Conservation (phyloP, 2,329 filamentous ascomycete species). For the Neonectria faginata region DNA sequence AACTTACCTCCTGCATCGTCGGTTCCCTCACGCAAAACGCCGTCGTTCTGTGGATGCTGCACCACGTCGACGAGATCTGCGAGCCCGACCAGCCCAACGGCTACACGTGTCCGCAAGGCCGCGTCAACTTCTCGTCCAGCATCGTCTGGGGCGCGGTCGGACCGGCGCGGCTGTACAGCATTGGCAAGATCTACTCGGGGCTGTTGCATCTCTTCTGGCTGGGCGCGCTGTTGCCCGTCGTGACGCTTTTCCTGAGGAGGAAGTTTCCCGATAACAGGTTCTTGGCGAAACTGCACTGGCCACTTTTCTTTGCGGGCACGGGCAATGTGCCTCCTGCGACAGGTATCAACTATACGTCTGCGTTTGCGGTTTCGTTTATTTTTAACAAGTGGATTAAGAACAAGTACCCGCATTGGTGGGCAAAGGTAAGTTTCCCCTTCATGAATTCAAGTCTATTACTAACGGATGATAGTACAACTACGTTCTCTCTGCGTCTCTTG, state of each 20-base stretch:
- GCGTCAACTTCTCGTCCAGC: slow-evolving; percentile 59
- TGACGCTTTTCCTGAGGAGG: slow-evolving; percentile 17
- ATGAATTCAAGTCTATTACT: neutral
- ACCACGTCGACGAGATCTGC: slow-evolving; percentile 28
- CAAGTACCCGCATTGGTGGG: slow-evolving; percentile 30
- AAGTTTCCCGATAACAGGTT: slow-evolving; percentile 22
- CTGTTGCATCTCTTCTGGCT: slow-evolving; percentile 29
- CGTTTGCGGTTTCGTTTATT: slow-evolving; percentile 25
- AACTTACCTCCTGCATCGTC: slow-evolving; percentile 56
- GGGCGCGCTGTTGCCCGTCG: slow-evolving; percentile 22
- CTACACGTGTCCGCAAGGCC: slow-evolving; percentile 60
- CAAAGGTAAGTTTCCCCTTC: slow-evolving; percentile 21
- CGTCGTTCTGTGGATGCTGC: slow-evolving; percentile 43
- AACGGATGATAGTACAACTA: slow-evolving; percentile 29
- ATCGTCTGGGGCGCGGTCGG: slow-evolving; percentile 64
- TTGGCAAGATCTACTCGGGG: slow-evolving; percentile 24
- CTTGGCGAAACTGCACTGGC: slow-evolving; percentile 19
- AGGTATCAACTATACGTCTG: slow-evolving; percentile 24
- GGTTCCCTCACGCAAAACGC: slow-evolving; percentile 49
- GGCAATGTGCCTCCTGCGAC: slow-evolving; percentile 28
- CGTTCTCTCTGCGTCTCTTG: slow-evolving; percentile 29
- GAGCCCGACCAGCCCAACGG: slow-evolving; percentile 44
- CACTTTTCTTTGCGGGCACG: slow-evolving; percentile 31
- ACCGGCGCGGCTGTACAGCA: slow-evolving; percentile 50
- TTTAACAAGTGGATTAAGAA: slow-evolving; percentile 31